A percentile compares a stretch with the other conserved stretches of the same genome.
Conservation (phyloP, 768 basidiomycete genomes). For the Boletellus sp. region DNA sequence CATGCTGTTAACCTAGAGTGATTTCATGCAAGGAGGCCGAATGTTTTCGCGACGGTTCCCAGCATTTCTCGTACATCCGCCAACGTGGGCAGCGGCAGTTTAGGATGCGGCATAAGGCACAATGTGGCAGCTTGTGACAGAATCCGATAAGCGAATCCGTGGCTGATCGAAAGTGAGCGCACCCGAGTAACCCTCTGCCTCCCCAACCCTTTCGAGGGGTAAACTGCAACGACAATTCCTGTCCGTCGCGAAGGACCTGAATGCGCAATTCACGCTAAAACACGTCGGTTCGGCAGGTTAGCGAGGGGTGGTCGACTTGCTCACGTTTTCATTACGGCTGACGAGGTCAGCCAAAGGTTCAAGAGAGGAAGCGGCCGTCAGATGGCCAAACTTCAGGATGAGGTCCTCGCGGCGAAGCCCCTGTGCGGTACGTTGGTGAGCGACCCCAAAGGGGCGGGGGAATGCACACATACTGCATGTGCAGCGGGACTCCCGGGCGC, state of each 20-base stretch:
- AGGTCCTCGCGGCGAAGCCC: conserved; percentile 72
- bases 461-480: conserved; percentile 57
- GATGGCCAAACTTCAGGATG: conserved; percentile 66
- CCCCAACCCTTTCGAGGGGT: conserved; percentile 80
- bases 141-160: conserved; percentile 3
- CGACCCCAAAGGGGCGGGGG: not conserved
- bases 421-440: conserved; percentile 27
- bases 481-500: conserved; percentile 80
- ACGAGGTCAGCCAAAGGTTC: conserved; percentile 75
- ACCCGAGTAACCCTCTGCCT: conserved; percentile 84
- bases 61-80: not conserved
- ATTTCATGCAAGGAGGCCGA: not conserved
- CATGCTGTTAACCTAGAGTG: not conserved
- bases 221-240: conserved; percentile 49
- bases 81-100: not conserved
- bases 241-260: conserved; percentile 50
- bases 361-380: conserved; percentile 53
- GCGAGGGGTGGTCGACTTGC: conserved; percentile 20
- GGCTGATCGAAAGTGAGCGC: conserved; percentile 18
- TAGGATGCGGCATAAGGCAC: conserved; percentile 41
- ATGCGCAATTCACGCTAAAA: conserved; percentile 56
- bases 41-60: not conserved
- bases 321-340: conserved; percentile 71
- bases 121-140: conserved; percentile 52
- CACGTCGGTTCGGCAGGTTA: not conserved